Base-by-base conservation (phyloP, 257 asterid genomes). In the Salvia miltiorrhiza region DNA sequence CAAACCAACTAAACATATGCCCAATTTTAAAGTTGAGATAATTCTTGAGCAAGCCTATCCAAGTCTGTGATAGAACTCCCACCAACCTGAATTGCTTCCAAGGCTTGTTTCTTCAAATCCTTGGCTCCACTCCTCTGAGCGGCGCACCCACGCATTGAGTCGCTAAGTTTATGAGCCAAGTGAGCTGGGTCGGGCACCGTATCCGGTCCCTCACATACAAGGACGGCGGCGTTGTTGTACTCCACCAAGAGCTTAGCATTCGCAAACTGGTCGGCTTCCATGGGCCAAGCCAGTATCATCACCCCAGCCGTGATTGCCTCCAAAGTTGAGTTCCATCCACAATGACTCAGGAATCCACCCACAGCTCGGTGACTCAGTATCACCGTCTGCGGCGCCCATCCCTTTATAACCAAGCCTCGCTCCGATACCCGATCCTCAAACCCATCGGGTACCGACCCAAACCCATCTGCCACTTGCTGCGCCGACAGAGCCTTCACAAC, bases 201-300 rank as follows among this genome's bases (percentile, higher is more conserved):
- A 7, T 79, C 76, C 0, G 44, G 30, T 0, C 95, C 97, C 73
- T 84, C 81, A 0, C 84, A 82, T 49, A 86, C 83, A 2, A 47
- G 76, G 6, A 83, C 49, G 0, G 87, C 89, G 0, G 73, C 77
- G 8, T 79, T 83, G 43, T 76, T 62, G 54, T 79, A 76, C 20
- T 92, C 90, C 43, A 80, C 89, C 79, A 89, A 11, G 19, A 80
- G 21, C 83, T 69, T 85, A 0, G 82, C 86, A 20, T 87, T 73
- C 24, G 73, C 62, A 78, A 80, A 92, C 20, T 92, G 98, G 68
- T 92, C 96, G 0, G 98, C 98, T 63, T 87, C 98, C 96, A 92
- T 92, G 9, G 97, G 95, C 97, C 96, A 92, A 4, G 84, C 82
- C 70, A 92, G 20, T 57, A 92, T 77, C 87, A 87, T 44, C n/a